phyloP scores from a whole-genome alignment of 805 yeast species.

The Lipomyces yamadae region DNA sequence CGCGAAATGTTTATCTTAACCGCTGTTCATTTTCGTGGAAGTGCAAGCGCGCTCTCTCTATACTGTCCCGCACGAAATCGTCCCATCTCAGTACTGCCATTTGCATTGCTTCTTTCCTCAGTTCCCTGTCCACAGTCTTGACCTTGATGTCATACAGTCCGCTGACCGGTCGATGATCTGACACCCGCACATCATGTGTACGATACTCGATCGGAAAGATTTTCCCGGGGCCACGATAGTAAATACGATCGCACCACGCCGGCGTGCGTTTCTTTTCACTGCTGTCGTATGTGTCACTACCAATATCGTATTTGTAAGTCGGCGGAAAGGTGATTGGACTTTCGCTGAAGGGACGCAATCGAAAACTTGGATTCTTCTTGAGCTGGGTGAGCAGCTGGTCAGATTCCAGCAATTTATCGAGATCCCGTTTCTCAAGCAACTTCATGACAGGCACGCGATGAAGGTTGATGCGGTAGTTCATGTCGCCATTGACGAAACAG shows the following conservation, averaged over 20 bases:
- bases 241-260: constrained; percentile 95
- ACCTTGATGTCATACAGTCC: constrained; percentile 70
- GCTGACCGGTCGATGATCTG: constrained; percentile 91
- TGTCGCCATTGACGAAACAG: constrained; percentile 90
- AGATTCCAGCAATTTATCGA: constrained; percentile 58
- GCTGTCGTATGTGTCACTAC: constrained; percentile 79
- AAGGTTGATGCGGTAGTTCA: constrained; percentile 80
- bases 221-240: constrained; percentile 58
- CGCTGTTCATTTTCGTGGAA: constrained; percentile 14
- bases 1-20: neutral
- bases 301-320: constrained; percentile 92
- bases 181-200: constrained; percentile 63
- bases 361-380: constrained; percentile 64
- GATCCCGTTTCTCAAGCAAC: constrained; percentile 55
- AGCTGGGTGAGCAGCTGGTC: constrained; percentile 85
- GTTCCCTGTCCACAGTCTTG: constrained; percentile 63
- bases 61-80: constrained; percentile 27
- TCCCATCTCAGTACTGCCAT: constrained; percentile 32
- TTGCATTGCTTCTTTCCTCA: constrained; percentile 27
- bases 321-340: constrained; percentile 81
- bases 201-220: constrained; percentile 66
- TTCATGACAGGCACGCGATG: constrained; percentile 72
- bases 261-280: constrained; percentile 93
- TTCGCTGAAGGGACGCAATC: constrained; percentile 80
- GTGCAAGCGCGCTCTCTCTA: constrained; percentile 22